Evolutionary conservation across 176 grass and related monocot genomes (phyloP), one percentile per base, ranked within the genome.

Genomic region (Coix lacrymajobi): DNA sequence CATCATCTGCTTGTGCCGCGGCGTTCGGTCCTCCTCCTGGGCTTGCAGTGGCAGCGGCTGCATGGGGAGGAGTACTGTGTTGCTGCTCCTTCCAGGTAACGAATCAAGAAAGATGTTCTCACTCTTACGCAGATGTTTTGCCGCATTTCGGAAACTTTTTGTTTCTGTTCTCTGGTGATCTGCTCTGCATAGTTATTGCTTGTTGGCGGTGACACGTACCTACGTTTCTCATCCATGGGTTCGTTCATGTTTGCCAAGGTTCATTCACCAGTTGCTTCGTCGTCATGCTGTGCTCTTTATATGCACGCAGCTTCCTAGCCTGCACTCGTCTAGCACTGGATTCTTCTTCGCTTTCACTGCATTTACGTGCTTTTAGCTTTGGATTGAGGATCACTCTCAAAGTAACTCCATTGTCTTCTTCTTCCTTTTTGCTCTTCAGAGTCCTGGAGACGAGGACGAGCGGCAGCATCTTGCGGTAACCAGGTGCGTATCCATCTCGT

Each of bases 31-130:
- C n/a, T n/a, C n/a, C n/a, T n/a, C n/a, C n/a, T 68, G 70, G 74
- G 67, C 24, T 15, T 43, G 82, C 51, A n/a, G 67, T 25, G 30
- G 20, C 4, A 25, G 63, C 14, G 24, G 71, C 40, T 43, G 71
- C 83, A 69, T 31, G 13, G 26, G 20, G 26, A 1, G 52, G 19
- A 25, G 6, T 29, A n/a, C 29, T 8, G 62, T 63, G 58, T 70
- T 32, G 83, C n/a, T n/a, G n/a, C 78, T 73, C 56, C 75, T 31
- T 80, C 89, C 68, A 73, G 87, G 90, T 87, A 89, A 89, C 22
- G 65, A 72, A 66, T 65, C 28, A 1, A 57, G n/a, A 39, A 52
- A 57, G 7, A 4, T 49, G 26, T 75, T 2, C 61, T 83, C 15
- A 14, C 58, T 14, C 48, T 9, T 36, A 3, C 17, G 13, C 57